A percentile compares a stretch with the other conserved stretches of the same genome.
Evolutionary conservation across 768 basidiomycete species (phyloP).

Genomic region (Clitopilus passeckerianus): DNA sequence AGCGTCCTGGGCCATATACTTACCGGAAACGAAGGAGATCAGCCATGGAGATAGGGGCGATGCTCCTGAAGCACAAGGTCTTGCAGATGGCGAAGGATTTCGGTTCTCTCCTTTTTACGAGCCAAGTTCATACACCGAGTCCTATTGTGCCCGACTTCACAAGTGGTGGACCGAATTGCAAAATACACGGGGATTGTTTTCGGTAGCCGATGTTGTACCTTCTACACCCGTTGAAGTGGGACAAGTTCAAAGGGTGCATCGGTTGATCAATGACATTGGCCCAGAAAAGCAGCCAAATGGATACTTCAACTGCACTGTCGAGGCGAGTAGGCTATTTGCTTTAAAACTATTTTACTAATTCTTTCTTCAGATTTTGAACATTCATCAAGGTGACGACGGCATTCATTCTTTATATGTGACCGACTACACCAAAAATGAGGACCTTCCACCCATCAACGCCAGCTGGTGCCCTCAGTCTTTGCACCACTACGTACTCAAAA

Average conservation of each 20-base stretch:
- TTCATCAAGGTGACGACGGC: slow-evolving; percentile 28
- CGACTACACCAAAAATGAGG: slow-evolving; percentile 51
- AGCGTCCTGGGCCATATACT: slow-evolving; percentile 54
- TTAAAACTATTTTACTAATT: background rate
- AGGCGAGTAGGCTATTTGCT: slow-evolving; percentile 33
- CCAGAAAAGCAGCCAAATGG: slow-evolving; percentile 38
- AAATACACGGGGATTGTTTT: slow-evolving; percentile 11
- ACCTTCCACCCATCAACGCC: slow-evolving; percentile 25
- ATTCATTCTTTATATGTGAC: slow-evolving; percentile 55
- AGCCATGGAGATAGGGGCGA: slow-evolving; percentile 30
- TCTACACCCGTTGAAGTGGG: slow-evolving; percentile 5
- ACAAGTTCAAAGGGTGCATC: slow-evolving; percentile 27
- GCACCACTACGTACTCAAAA: slow-evolving; percentile 38
- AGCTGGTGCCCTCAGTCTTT: slow-evolving; percentile 45
- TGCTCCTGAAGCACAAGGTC: slow-evolving; percentile 29
- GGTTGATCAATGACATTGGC: slow-evolving; percentile 44
- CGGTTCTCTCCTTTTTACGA: slow-evolving; percentile 40
- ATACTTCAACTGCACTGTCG: slow-evolving; percentile 61
- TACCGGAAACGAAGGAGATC: slow-evolving; percentile 28
- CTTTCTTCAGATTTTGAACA: slow-evolving; percentile 41
- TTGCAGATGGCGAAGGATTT: slow-evolving; percentile 31
- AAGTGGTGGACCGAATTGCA: slow-evolving; percentile 47
- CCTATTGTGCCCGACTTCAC: slow-evolving; percentile 36
- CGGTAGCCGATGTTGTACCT: slow-evolving; percentile 2
- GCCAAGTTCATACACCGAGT: slow-evolving; percentile 31